Percentiles rank a stretch among this genome's conserved stretches.
phyloP scores from a whole-genome alignment of 2,329 filamentous ascomycete species.

The Apiospora phragmitis region DNA sequence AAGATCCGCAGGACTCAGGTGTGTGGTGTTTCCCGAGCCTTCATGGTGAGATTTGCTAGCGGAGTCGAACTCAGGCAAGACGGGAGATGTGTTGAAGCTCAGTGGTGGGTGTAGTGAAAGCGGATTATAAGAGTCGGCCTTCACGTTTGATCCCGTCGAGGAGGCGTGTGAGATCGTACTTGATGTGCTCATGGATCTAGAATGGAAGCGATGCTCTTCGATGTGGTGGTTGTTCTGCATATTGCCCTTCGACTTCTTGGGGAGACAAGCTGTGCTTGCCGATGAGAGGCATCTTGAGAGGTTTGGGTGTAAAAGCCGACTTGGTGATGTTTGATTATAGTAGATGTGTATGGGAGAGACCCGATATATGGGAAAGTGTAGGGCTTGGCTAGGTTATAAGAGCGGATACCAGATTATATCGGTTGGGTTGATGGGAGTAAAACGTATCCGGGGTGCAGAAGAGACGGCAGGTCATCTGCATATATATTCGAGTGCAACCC shows the following conservation, averaged over 20 bases:
- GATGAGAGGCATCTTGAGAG: conserved; percentile 3
- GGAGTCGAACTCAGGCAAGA: conserved; percentile 23
- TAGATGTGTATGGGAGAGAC: neutral
- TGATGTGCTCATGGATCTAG: conserved; percentile 17
- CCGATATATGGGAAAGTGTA: neutral
- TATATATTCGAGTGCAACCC: neutral
- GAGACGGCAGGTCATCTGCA: neutral
- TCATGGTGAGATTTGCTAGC: conserved; percentile 17
- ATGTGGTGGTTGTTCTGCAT: neutral
- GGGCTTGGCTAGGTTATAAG: neutral
- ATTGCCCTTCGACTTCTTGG: conserved; percentile 2
- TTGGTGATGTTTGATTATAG: neutral
- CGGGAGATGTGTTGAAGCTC: conserved; percentile 31
- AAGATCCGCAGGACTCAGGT: neutral
- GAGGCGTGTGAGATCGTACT: conserved; percentile 29
- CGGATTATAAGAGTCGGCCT: conserved; percentile 25
- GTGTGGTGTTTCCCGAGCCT: conserved; percentile 13
- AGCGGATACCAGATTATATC: neutral
- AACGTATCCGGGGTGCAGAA: conserved; percentile 9
- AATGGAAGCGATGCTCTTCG: conserved; percentile 10
- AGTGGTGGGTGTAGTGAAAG: conserved; percentile 33
- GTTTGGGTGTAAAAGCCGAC: neutral
- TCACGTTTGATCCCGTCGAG: conserved; percentile 22
- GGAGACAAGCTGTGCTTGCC: neutral
- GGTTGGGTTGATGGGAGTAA: neutral